phyloP scores from a whole-genome alignment of 1,139 yeast species.

The Suhomyces chickasaworum region DNA sequence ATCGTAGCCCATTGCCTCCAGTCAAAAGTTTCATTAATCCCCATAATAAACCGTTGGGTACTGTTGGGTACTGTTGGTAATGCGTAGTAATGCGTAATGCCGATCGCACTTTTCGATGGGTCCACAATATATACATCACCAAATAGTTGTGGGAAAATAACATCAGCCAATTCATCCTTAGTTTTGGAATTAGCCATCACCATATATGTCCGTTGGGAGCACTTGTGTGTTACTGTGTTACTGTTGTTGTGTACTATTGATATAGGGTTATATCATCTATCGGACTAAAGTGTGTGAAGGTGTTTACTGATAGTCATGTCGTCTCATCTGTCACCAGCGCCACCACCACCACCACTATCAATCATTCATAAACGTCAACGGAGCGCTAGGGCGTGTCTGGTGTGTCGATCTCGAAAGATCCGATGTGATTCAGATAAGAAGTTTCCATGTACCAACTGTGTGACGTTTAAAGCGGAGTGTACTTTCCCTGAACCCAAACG shows the following conservation, averaged over 20 bases:
- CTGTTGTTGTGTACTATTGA: neutral
- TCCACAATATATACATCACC: neutral
- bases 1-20: conserved; percentile 13
- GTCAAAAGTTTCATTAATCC: conserved; percentile 2
- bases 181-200: neutral
- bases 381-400: conserved; percentile 39
- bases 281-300: neutral
- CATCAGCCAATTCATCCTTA: neutral
- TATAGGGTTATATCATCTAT: neutral
- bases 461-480: conserved; percentile 27
- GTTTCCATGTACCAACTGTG: conserved; percentile 29
- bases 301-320: neutral
- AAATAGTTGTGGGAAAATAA: neutral
- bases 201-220: neutral
- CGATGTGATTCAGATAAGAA: conserved; percentile 50
- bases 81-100: too few relatives aligned
- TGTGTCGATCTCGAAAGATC: conserved; percentile 66
- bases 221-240: neutral
- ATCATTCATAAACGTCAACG: conserved; percentile 27
- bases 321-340: too few relatives aligned
- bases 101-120: conserved; percentile 3
- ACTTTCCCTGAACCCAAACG: conserved; percentile 14
- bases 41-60: neutral
- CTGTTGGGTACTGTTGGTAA: too few relatives aligned
- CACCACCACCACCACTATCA: neutral